Base-by-base conservation (phyloP, 2,329 filamentous ascomycete genomes). In the Davidsoniella virescens region DNA sequence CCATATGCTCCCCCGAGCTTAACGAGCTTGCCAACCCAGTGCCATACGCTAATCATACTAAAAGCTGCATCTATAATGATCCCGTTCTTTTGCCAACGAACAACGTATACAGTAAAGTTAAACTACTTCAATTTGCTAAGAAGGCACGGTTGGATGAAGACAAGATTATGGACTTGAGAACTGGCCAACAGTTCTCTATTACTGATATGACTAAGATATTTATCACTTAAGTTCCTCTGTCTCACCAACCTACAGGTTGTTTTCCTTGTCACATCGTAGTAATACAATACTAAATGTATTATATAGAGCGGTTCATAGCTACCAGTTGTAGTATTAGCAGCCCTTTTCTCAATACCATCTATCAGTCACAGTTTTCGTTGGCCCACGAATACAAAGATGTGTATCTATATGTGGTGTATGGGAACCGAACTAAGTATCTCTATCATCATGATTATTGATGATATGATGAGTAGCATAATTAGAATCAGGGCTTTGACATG, bases 1-100 rank as follows among this genome's bases (percentile, higher is more conserved):
- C 92, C 2, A 96, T 98, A 60, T 98, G 92, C 69, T 92, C 84
- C 44, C 92, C 84, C 0, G 92, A 98, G 65, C 76, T 98, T 51
- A 96, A 96, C 63, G 84, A 88, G 59, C 75, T 98, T 33, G 90
- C 92, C 2, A 73, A 82, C 47, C 81, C 82, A 58, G 84, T 98
- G 42, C 92, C 92, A 0, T 96, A 96, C 59, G 92, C 92, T 2
- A 84, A 94, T 60, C 92, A 98, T 63, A 88, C 84, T 26, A 93
- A 93, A 70, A 94, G 87, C 61, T 84, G 87, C 54, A 86, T 96
- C 26, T 90, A 94, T 61, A 79, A 78, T 43, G 88, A 96, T 61
- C 75, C 92, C 1, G 75, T 94, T 17, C 75, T 96, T 41, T 66
- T 98, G 51, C 92, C 92, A 20, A 95, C 94, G 62, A 82, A 84